These are phyloP conservation scores for Lactifluus subvellereus DNA, from an alignment of 768 basidiomycete species.

Conservation along the genomic window DNA sequence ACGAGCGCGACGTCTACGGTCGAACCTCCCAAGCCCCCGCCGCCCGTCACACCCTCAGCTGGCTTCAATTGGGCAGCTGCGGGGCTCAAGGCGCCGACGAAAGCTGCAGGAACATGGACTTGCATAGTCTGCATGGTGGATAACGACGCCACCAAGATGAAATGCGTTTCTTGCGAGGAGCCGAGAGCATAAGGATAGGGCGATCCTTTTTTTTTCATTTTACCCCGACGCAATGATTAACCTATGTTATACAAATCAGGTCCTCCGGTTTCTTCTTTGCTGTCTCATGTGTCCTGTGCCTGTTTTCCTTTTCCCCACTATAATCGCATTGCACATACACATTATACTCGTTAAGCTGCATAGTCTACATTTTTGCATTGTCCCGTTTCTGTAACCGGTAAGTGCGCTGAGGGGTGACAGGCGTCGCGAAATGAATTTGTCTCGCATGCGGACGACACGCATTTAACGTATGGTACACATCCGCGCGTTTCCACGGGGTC, in stretches of 20 bases:
- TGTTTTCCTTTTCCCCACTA: neutral
- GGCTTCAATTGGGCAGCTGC: slow-evolving; percentile 39
- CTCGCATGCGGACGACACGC: neutral
- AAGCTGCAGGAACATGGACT: slow-evolving; percentile 33
- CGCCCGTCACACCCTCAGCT: slow-evolving; percentile 5
- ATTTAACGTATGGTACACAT: too few species aligned
- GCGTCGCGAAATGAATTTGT: slow-evolving; percentile 8
- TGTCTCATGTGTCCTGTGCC: neutral
- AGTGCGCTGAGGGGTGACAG: neutral
- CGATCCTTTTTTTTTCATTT: neutral
- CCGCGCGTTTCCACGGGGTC: too few species aligned
- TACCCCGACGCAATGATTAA: slow-evolving; percentile 10
- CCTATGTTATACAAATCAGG: slow-evolving; percentile 17
- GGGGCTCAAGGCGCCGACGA: slow-evolving; percentile 31
- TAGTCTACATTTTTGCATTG: slow-evolving; percentile 25
- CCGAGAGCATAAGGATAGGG: slow-evolving; percentile 10
- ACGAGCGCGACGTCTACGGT: neutral
- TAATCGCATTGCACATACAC: slow-evolving; percentile 20
- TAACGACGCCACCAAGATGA: slow-evolving; percentile 27
- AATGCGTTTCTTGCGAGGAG: slow-evolving; percentile 32
- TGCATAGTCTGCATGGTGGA: slow-evolving; percentile 36
- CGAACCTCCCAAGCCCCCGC: neutral
- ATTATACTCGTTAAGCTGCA: slow-evolving; percentile 24
- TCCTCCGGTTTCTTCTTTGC: neutral
- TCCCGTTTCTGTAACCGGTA: slow-evolving; percentile 13